phyloP scores from a whole-genome alignment of 352 stramenopile genomes.

The Phytophthora melonis region DNA sequence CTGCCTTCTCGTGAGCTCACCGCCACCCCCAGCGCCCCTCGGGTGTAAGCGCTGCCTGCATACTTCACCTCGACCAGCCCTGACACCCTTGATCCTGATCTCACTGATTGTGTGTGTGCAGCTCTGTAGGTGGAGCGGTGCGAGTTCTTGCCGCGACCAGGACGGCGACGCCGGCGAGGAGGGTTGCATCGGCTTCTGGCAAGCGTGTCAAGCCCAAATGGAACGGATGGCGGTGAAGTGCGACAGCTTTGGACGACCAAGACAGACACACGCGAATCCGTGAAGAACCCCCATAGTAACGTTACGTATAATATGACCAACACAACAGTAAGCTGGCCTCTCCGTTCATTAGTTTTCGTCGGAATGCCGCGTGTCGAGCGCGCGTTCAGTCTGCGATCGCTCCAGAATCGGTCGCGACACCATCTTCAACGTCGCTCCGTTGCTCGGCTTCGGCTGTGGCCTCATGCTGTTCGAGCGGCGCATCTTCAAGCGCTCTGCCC shows the following conservation, averaged over 20 bases:
- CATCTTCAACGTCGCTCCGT: constrained; percentile 29
- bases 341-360: constrained; percentile 27
- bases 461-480: constrained; percentile 45
- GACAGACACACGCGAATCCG: background rate
- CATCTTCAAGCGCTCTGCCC: constrained; percentile 72
- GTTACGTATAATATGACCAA: constrained; percentile 45
- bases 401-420: constrained; percentile 44
- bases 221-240: constrained; percentile 69
- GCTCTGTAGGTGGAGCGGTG: constrained; percentile 38
- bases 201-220: constrained; percentile 64
- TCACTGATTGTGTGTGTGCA: constrained; percentile 25
- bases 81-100: background rate
- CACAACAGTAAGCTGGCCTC: constrained; percentile 17
- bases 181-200: constrained; percentile 41
- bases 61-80: background rate
- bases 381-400: constrained; percentile 33
- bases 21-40: constrained; percentile 31
- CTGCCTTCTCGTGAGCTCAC: constrained; percentile 41
- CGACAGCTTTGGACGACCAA: constrained; percentile 1
- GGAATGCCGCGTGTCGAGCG: constrained; percentile 28
- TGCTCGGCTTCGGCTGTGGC: constrained; percentile 27
- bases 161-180: constrained; percentile 32
- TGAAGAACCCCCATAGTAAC: constrained; percentile 29
- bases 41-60: constrained; percentile 47
- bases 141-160: constrained; percentile 51